Evolutionary conservation across 257 asterid genomes (phyloP).

Genomic region (Handroanthus guayacan): DNA sequence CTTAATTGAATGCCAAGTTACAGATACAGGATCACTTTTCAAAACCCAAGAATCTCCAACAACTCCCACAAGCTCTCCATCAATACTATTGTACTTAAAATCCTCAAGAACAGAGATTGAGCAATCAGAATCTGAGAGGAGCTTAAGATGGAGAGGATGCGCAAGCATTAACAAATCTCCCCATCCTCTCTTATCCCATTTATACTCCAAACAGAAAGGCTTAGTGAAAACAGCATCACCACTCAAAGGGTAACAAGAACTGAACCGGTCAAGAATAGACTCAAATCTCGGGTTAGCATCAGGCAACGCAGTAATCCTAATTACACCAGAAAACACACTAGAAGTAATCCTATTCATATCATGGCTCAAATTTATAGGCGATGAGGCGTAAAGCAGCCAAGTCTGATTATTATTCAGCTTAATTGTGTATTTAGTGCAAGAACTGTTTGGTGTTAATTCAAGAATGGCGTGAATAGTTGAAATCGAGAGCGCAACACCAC

Average conservation of each 20-base stretch:
- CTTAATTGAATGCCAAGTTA: conserved; percentile 84
- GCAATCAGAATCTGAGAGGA: conserved; percentile 54
- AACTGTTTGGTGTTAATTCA: conserved; percentile 51
- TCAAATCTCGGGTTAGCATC: conserved; percentile 49
- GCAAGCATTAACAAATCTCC: conserved; percentile 96
- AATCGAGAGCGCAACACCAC: conserved; percentile 53
- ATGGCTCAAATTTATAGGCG: conserved; percentile 60
- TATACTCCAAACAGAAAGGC: conserved; percentile 81
- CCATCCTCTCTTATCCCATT: conserved; percentile 87
- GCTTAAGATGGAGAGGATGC: conserved; percentile 83
- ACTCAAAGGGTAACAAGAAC: conserved; percentile 74
- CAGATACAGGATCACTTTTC: conserved; percentile 75
- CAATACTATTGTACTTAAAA: conserved; percentile 75
- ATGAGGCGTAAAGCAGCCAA: conserved; percentile 83
- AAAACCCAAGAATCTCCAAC: conserved; percentile 90
- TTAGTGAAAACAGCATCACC: conserved; percentile 67
- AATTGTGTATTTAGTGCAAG: conserved; percentile 64
- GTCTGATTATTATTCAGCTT: conserved; percentile 83
- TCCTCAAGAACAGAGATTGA: conserved; percentile 62
- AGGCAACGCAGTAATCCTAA: conserved; percentile 82
- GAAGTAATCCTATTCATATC: conserved; percentile 59
- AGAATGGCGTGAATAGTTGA: conserved; percentile 86
- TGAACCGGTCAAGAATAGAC: conserved; percentile 66
- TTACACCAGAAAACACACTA: conserved; percentile 62
- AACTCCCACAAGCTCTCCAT: conserved; percentile 93